Percentiles rank a stretch among this genome's conserved stretches.
Evolutionary conservation across 768 basidiomycete species (phyloP).

Genomic region (Leccinum subgranulosum): DNA sequence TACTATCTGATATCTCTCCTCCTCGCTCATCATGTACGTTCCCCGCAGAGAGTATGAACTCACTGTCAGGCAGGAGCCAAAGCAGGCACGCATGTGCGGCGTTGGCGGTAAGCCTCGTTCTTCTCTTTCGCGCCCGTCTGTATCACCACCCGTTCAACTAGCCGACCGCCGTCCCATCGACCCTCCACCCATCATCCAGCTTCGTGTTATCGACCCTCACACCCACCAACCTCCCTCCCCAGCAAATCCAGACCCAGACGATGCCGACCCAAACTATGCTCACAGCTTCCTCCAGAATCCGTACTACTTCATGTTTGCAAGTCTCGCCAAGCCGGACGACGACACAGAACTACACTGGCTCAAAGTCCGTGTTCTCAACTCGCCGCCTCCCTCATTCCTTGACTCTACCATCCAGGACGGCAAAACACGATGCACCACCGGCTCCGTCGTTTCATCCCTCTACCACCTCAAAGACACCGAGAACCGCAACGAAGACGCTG

Average conservation of each 20-base stretch:
- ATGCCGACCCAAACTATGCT: conserved; percentile 40
- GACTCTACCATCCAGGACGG: no score
- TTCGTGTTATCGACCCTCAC: conserved; percentile 75
- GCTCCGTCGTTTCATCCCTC: no score
- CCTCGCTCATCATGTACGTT: conserved; percentile 7
- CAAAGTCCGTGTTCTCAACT: conserved; percentile 44
- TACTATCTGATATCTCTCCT: neutral
- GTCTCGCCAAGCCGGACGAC: conserved; percentile 83
- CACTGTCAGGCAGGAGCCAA: conserved; percentile 85
- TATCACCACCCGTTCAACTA: conserved; percentile 25
- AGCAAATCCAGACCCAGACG: conserved; percentile 30
- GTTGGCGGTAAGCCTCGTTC: conserved; percentile 71
- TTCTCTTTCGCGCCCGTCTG: neutral
- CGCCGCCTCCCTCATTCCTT: no score
- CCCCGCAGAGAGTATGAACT: conserved; percentile 77
- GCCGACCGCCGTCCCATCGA: conserved; percentile 96
- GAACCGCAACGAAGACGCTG: no score
- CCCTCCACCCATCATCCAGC: conserved; percentile 95
- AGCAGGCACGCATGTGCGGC: conserved; percentile 89
- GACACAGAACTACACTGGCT: conserved; percentile 88
- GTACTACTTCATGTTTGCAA: conserved; percentile 95
- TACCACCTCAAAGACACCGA: no score
- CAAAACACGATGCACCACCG: no score
- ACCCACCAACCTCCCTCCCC: conserved; percentile 31
- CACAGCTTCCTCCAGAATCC: conserved; percentile 81